Base-by-base conservation (phyloP, 352 stramenopile genomes). In the Phytophthora podocarpi region DNA sequence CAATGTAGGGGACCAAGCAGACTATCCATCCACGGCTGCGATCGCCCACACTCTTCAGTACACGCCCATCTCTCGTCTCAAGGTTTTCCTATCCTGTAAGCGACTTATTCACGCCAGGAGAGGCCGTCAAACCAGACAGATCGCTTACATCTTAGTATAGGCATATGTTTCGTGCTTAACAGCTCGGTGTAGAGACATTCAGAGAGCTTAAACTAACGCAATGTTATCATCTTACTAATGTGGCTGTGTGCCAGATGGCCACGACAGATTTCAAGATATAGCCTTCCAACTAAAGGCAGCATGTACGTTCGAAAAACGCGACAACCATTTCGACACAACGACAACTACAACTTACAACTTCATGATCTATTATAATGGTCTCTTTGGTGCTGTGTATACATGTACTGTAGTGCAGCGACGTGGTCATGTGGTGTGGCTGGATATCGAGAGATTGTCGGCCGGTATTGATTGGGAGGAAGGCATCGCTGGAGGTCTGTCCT, bases 391-490 rank as follows among this genome's bases (percentile, higher is more conserved):
- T 64, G 28, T 50, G 32, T n/a, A n/a, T n/a, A n/a, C n/a, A n/a
- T n/a, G n/a, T n/a, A n/a, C 8, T 57, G 12, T 56, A 92, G 83
- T 92, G 45, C 81, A 90, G 45, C 59, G 56, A 40, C 70, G 83
- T 7, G 83, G 83, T 0, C 83, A 92, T 49, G 56, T 59, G 7
- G 83, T 92, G 45, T 92, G 83, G 83, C 73, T 92, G 5, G 83
- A 92, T 46, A 77, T 82, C 23, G 83, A 92, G 61, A 78, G 72
- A 45, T 67, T 92, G 15, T 85, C 83, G 10, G 75, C 81, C 0
- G 83, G 83, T 21, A 75, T 89, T 23, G 81, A 92, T 66, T 92
- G 83, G 83, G 83, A 92, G 47, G 73, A 89, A 51, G 81, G 81
- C 53, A 92, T 92, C 67, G 78, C 75, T 4, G 56, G 74, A 12